These are phyloP conservation scores for Clonostachys solani DNA, from an alignment of 2,329 filamentous ascomycete species.

Conservation along the genomic window DNA sequence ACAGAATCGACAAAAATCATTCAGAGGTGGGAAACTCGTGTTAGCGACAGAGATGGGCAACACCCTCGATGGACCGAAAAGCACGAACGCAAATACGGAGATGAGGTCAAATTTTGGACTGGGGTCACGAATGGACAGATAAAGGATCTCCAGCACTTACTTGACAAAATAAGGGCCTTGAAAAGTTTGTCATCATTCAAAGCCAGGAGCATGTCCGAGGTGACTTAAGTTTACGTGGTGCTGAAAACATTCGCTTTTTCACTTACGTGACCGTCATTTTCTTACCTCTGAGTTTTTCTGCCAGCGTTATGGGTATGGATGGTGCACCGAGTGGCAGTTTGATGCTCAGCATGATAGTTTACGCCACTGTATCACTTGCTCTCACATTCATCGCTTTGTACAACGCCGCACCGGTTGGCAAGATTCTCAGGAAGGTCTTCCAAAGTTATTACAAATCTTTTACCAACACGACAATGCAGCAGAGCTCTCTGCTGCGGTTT, in stretches of 20 bases:
- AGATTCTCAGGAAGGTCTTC: no score
- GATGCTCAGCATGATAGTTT: no score
- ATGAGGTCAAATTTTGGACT: background rate
- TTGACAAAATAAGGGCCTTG: background rate
- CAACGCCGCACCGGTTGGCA: no score
- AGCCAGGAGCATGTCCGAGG: slow-evolving; percentile 4
- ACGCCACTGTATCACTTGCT: no score
- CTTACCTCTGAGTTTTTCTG: slow-evolving; percentile 20
- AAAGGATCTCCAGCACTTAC: no score
- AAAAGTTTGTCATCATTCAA: background rate
- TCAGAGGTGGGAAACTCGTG: slow-evolving; percentile 14
- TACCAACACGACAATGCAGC: no score
- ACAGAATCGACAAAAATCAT: background rate
- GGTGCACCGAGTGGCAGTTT: no score
- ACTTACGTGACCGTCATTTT: slow-evolving; percentile 27
- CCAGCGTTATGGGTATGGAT: slow-evolving; percentile 22
- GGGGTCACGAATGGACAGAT: no score
- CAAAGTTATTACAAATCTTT: no score
- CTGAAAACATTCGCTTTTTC: slow-evolving; percentile 21
- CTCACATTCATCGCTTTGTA: no score
- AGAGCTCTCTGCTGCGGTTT: no score
- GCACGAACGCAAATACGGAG: slow-evolving; percentile 21
- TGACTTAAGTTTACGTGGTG: slow-evolving; percentile 6
- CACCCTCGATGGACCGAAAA: slow-evolving; percentile 21
- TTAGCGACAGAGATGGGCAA: slow-evolving; percentile 14